Conservation (phyloP, 169 alveolate genomes). For the Plasmodium adleri region DNA sequence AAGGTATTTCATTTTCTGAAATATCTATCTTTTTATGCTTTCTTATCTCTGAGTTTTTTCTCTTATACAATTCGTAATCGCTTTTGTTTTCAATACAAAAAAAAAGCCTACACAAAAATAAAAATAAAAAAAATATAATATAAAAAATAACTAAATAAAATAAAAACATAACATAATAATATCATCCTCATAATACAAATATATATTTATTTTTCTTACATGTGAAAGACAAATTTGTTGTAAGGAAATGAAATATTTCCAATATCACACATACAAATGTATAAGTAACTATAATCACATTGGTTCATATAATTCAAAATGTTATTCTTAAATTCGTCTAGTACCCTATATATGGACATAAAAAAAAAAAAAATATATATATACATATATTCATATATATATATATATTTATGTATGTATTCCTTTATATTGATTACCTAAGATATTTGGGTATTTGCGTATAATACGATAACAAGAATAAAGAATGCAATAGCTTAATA, state of each 20-base stretch:
- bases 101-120: slow-evolving; percentile 18
- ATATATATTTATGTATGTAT: background rate
- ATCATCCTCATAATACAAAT: too few species aligned
- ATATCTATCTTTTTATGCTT: slow-evolving; percentile 7
- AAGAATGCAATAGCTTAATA: slow-evolving; percentile 34
- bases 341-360: slow-evolving; percentile 3
- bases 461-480: slow-evolving; percentile 53
- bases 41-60: slow-evolving; percentile 18
- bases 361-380: background rate
- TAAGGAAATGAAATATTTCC: slow-evolving; percentile 51
- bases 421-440: background rate
- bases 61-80: slow-evolving; percentile 45
- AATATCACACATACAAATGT: slow-evolving; percentile 55
- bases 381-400: background rate
- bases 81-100: slow-evolving; percentile 71
- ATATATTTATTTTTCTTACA: slow-evolving; percentile 14
- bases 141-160: background rate
- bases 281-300: slow-evolving; percentile 36
- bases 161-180: background rate
- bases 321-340: slow-evolving; percentile 53
- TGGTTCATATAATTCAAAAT: slow-evolving; percentile 61
- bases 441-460: slow-evolving; percentile 55
- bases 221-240: slow-evolving; percentile 46
- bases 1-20: slow-evolving; percentile 25
- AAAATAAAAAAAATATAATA: background rate